Percentiles rank a stretch among this genome's conserved stretches.
These are phyloP conservation scores for Fusarium citri DNA, from an alignment of 2,329 filamentous ascomycete species.

Conservation along the genomic window DNA sequence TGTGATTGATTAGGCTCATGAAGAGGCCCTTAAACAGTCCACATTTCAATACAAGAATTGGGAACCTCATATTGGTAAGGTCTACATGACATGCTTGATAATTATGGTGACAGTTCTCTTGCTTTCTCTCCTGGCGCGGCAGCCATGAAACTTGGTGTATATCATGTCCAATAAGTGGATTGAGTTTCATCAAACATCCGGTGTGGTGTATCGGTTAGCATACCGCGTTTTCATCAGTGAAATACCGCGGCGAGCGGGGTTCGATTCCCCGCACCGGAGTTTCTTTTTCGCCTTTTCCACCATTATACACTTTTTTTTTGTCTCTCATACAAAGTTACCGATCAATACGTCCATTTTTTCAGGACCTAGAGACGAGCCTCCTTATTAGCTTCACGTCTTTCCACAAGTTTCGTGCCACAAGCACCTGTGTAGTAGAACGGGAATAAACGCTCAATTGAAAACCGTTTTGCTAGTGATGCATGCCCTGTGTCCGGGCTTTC, in stretches of 20 bases:
- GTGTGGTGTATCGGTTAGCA: slow-evolving; percentile 35
- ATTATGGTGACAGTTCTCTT: accelerated
- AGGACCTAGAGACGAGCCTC: too few relatives aligned
- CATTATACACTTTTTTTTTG: background rate
- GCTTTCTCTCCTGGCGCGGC: accelerated
- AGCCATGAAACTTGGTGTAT: accelerated
- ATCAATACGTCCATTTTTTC: too few relatives aligned
- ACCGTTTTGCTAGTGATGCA: background rate
- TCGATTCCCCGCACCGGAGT: slow-evolving; percentile 30
- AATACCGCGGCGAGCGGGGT: slow-evolving; percentile 24
- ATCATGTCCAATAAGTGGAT: accelerated
- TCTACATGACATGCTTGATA: background rate
- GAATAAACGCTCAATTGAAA: background rate
- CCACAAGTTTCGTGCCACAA: background rate
- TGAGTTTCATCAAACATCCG: slow-evolving; percentile 11
- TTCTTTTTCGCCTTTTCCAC: background rate
- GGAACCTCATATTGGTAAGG: accelerated
- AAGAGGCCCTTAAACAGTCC: too few relatives aligned
- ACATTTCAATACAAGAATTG: too few relatives aligned
- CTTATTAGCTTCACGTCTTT: too few relatives aligned
- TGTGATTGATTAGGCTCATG: too few relatives aligned
- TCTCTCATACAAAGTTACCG: background rate
- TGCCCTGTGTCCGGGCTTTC: background rate
- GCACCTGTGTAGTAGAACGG: background rate
- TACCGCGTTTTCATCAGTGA: slow-evolving; percentile 24